Evolutionary conservation across 306 rosid species (phyloP).

Genomic region (Prunus kanzakura): DNA sequence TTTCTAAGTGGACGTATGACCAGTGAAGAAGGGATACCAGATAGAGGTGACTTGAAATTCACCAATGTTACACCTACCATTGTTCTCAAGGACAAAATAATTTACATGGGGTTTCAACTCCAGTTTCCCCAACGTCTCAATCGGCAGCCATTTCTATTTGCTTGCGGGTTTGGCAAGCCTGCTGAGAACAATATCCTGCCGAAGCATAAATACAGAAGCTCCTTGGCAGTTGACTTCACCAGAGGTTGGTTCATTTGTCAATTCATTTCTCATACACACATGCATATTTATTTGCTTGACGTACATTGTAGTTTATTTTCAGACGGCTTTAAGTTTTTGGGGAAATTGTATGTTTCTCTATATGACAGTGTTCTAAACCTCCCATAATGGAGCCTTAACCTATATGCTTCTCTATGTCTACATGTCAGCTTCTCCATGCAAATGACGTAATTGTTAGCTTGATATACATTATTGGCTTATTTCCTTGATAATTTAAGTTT

Average conservation of each 20-base stretch:
- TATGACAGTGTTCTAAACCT: too few relatives aligned
- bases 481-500: too few relatives aligned
- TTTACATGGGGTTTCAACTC: conserved; percentile 27
- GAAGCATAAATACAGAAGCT: background rate
- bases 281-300: too few relatives aligned
- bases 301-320: background rate
- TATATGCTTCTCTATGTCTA: too few relatives aligned
- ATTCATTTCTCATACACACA: background rate
- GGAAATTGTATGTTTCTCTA: background rate
- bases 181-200: background rate
- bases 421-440: too few relatives aligned
- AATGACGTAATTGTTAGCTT: too few relatives aligned
- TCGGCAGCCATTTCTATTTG: conserved; percentile 1
- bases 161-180: conserved; percentile 1
- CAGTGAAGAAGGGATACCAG: background rate
- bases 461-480: too few relatives aligned
- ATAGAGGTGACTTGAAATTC: conserved; percentile 13
- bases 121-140: background rate
- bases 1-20: background rate
- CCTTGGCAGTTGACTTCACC: conserved; percentile 6
- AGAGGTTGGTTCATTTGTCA: background rate
- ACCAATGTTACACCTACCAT: background rate
- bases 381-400: too few relatives aligned
- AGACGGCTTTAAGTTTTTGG: background rate
- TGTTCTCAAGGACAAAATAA: background rate